Evolutionary conservation across 257 asterid genomes (phyloP).

Genomic region (Galeopsis tetrahit): DNA sequence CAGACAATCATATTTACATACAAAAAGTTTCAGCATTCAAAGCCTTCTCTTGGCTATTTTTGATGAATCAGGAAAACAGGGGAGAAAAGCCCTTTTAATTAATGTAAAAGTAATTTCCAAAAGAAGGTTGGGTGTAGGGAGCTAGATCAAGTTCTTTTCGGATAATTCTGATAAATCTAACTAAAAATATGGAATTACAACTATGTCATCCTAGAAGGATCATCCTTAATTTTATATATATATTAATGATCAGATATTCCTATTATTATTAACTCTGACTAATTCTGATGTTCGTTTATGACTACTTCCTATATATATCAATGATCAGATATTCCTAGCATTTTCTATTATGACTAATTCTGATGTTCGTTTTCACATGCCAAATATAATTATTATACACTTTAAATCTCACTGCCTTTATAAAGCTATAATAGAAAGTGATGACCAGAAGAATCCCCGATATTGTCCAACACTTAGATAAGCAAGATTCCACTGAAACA

Average conservation of each 20-base stretch:
- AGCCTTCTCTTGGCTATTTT: not conserved
- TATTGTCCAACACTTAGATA: not conserved
- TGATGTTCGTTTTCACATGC: not conserved
- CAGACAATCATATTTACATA: not conserved
- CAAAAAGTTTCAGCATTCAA: slow-evolving; percentile 22
- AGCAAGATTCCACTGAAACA: slow-evolving; percentile 15
- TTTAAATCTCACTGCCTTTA: slow-evolving; percentile 11
- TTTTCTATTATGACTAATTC: not conserved
- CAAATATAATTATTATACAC: not conserved
- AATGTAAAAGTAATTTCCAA: not conserved
- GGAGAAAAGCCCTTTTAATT: not conserved
- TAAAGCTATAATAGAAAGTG: not conserved
- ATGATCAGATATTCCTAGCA: not conserved
- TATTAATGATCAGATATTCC: no score
- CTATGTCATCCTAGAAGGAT: not conserved
- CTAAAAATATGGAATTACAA: not conserved
- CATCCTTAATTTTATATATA: not conserved
- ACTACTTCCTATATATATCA: no score
- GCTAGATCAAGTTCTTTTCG: not conserved
- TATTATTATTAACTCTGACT: no score
- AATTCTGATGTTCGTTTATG: no score
- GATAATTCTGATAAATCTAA: not conserved
- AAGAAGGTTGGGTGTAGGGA: not conserved
- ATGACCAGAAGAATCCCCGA: not conserved
- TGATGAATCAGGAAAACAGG: not conserved